Evolutionary conservation across 306 rosid genomes (phyloP).

Genomic region (Hylodesmum podocarpum): DNA sequence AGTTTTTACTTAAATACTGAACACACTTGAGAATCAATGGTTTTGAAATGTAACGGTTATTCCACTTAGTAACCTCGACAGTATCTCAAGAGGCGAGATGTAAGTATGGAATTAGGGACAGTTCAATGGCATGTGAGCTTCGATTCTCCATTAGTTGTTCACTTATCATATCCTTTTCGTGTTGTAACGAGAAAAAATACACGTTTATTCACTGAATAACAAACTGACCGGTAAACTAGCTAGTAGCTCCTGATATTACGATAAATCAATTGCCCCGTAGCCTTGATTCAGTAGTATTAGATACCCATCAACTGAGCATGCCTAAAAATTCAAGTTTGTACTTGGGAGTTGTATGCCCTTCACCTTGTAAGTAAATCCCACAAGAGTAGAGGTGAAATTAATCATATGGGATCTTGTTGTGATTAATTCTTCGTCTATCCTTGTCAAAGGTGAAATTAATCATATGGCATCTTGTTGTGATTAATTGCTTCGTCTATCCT

Average conservation of each 20-base stretch:
- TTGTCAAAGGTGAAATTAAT: not conserved
- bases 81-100: too few species aligned
- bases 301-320: slow-evolving; percentile 44
- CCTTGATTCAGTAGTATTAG: not conserved
- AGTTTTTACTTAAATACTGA: too few species aligned
- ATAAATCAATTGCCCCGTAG: not conserved
- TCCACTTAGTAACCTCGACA: too few species aligned
- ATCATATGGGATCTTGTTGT: not conserved
- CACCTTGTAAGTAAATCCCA: slow-evolving; percentile 25
- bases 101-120: too few species aligned
- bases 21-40: too few species aligned
- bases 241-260: not conserved
- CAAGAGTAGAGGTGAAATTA: not conserved
- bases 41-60: too few species aligned
- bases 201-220: not conserved
- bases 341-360: slow-evolving; percentile 47
- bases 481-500: not conserved
- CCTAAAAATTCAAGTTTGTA: slow-evolving; percentile 35
- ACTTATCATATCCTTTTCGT: not conserved
- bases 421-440: not conserved
- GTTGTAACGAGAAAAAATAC: not conserved
- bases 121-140: too few species aligned
- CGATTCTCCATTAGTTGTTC: too few species aligned
- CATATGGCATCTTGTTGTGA: too few species aligned
- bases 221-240: not conserved